Percentiles rank a stretch among this genome's conserved stretches.
Evolutionary conservation across 164 flowering plant species (phyloP).

Genomic region (Stephania cephalantha): DNA sequence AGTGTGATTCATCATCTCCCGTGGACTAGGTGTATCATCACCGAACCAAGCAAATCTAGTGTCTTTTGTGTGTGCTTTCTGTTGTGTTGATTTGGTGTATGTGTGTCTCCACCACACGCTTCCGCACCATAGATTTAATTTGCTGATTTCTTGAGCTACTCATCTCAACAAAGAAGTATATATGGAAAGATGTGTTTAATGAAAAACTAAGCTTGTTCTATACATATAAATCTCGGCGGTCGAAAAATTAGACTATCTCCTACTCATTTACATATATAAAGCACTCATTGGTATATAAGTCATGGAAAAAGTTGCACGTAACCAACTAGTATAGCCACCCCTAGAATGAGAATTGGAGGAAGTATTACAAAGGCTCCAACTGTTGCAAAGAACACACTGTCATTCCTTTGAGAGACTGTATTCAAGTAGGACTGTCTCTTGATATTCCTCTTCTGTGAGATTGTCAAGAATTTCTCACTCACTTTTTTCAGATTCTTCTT

Average conservation of each 20-base stretch:
- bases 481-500: constrained; percentile 72
- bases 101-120: too few relatives aligned
- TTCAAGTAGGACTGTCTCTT: constrained; percentile 75
- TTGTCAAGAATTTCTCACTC: constrained; percentile 56
- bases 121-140: too few relatives aligned
- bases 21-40: too few relatives aligned
- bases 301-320: constrained; percentile 89
- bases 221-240: not conserved
- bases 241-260: not conserved
- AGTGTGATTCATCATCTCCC: too few relatives aligned
- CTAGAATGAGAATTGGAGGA: constrained; percentile 76
- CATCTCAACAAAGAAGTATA: too few relatives aligned
- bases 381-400: constrained; percentile 72
- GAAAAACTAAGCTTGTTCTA: too few relatives aligned
- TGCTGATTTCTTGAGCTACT: too few relatives aligned
- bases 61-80: too few relatives aligned
- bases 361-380: constrained; percentile 75
- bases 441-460: constrained; percentile 91
- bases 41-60: too few relatives aligned
- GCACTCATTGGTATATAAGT: constrained; percentile 10
- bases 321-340: constrained; percentile 73
- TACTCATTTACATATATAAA: not conserved
- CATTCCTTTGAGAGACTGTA: constrained; percentile 84
- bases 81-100: too few relatives aligned
- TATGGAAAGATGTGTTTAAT: too few relatives aligned